Percentiles rank a stretch among this genome's conserved stretches.
Conservation (phyloP, 169 alveolate species). For the Plasmodium reichenowi region DNA sequence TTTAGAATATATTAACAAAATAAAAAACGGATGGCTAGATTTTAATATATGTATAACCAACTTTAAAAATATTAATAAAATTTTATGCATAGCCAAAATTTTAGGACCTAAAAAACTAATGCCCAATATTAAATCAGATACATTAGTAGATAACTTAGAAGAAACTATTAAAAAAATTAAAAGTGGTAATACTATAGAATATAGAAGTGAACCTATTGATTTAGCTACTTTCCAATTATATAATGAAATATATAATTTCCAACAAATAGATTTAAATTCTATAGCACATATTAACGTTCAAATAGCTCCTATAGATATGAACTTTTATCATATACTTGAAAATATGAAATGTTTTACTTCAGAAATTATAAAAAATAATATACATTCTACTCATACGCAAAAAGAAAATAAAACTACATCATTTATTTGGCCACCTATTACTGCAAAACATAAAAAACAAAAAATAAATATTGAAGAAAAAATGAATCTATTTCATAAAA, state of each 20-base stretch:
- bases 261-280: constrained; percentile 20
- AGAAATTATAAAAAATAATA: constrained; percentile 42
- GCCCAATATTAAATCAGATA: constrained; percentile 94
- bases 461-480: neutral
- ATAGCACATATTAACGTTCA: constrained; percentile 37
- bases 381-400: constrained; percentile 47
- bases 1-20: constrained; percentile 80
- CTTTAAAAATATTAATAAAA: constrained; percentile 87
- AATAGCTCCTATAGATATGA: constrained; percentile 58
- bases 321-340: constrained; percentile 22
- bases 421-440: constrained; percentile 31
- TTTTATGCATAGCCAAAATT: constrained; percentile 90
- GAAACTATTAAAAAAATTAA: constrained; percentile 79
- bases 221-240: constrained; percentile 34
- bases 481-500: neutral
- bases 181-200: constrained; percentile 82
- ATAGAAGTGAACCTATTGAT: constrained; percentile 78
- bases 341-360: constrained; percentile 50
- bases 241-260: constrained; percentile 27
- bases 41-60: constrained; percentile 91
- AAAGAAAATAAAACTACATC: constrained; percentile 26
- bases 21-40: constrained; percentile 90
- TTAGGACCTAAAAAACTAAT: constrained; percentile 94
- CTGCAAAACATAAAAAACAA: constrained; percentile 27
- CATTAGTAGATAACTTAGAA: constrained; percentile 77